Evolutionary conservation across 2,329 filamentous ascomycete species (phyloP).

Genomic region (Dactylellina leptospora): DNA sequence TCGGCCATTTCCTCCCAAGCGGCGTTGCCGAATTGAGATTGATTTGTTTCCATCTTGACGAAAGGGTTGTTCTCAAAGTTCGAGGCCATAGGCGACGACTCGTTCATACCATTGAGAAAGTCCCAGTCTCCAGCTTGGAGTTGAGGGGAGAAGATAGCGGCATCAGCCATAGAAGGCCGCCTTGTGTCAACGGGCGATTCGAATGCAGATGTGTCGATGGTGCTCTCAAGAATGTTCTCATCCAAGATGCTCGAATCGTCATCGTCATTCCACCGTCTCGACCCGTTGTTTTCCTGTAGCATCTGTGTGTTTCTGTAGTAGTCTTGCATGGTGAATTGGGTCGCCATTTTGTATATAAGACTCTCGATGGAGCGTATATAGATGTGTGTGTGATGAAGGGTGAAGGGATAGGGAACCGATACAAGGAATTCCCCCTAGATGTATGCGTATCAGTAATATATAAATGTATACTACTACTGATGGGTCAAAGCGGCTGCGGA

Average conservation of each 20-base stretch:
- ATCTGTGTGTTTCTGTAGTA: slow-evolving; percentile 50
- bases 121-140: slow-evolving; percentile 68
- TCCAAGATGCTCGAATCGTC: slow-evolving; percentile 58
- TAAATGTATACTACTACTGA: slow-evolving; percentile 1
- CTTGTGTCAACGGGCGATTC: slow-evolving; percentile 56
- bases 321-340: slow-evolving; percentile 51
- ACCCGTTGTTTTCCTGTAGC: slow-evolving; percentile 52
- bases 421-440: slow-evolving; percentile 25
- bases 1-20: slow-evolving; percentile 56
- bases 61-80: slow-evolving; percentile 66
- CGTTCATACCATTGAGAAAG: slow-evolving; percentile 62
- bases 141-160: slow-evolving; percentile 62
- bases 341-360: slow-evolving; percentile 35
- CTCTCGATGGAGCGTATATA: too few species aligned
- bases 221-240: slow-evolving; percentile 58
- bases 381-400: not conserved
- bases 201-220: slow-evolving; percentile 57
- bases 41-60: slow-evolving; percentile 57
- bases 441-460: slow-evolving; percentile 47
- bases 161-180: slow-evolving; percentile 51
- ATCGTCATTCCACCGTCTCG: slow-evolving; percentile 57
- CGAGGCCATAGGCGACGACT: slow-evolving; percentile 65
- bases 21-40: slow-evolving; percentile 55
- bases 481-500: slow-evolving; percentile 13
- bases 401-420: not conserved